Percentiles rank a stretch among this genome's conserved stretches.
phyloP scores from a whole-genome alignment of 2,329 filamentous ascomycete species.

The Corniculantispora saksenae region DNA sequence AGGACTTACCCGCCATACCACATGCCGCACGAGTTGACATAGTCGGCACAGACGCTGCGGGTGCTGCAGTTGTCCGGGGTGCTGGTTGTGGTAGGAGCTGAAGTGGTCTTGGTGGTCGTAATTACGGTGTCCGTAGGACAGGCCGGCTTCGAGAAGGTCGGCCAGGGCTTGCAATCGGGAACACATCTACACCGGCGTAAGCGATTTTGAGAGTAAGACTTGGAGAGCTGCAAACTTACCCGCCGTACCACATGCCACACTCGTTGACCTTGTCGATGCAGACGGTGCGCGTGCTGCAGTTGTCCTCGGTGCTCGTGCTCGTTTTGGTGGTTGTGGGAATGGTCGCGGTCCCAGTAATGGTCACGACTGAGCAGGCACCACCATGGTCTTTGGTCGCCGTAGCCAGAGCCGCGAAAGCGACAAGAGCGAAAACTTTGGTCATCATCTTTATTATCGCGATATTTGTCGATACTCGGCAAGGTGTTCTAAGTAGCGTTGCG shows the following conservation, averaged over 20 bases:
- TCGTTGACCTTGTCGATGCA: conserved; percentile 29
- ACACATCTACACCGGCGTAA: conserved; percentile 23
- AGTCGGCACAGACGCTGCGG: conserved; percentile 13
- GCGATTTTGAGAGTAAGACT: background rate
- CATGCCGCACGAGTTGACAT: conserved; percentile 11
- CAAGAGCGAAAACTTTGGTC: background rate
- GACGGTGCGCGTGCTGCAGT: conserved; percentile 29
- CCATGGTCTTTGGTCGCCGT: conserved; percentile 17
- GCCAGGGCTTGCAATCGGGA: conserved; percentile 27
- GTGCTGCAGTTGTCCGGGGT: background rate
- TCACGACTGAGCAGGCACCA: conserved; percentile 22
- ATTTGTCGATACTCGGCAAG: no score
- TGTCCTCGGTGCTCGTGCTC: conserved; percentile 10
- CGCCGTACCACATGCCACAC: conserved; percentile 29
- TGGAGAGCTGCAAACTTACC: conserved; percentile 20
- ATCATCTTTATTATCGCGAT: conserved; percentile 13
- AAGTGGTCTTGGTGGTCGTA: background rate
- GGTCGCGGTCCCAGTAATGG: conserved; percentile 18
- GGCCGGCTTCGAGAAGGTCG: conserved; percentile 20
- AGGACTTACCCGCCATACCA: conserved; percentile 27
- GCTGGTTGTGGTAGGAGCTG: background rate
- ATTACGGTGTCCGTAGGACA: conserved; percentile 20
- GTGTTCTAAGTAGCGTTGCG: background rate
- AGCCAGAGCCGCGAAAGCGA: background rate
- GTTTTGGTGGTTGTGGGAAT: background rate